Conservation (phyloP, 495 filamentous ascomycete species). For the Podospora appendiculata region DNA sequence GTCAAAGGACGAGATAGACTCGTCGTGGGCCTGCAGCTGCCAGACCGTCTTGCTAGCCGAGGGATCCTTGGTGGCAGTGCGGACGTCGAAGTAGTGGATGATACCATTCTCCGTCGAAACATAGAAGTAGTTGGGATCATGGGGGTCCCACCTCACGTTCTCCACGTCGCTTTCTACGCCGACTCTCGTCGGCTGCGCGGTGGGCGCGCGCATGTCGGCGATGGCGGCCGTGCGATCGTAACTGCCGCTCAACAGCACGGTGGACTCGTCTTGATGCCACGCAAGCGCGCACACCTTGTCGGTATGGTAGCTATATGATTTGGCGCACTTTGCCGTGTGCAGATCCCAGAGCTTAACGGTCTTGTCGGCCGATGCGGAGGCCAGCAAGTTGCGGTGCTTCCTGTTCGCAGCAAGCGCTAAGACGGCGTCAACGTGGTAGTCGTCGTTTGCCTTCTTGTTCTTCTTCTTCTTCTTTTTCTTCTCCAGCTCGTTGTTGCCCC, state of each 20-base stretch:
- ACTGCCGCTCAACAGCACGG: conserved; percentile 80
- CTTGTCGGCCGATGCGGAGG: conserved; percentile 90
- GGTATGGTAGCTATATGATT: conserved; percentile 85
- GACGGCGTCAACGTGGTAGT: conserved; percentile 91
- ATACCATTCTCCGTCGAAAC: conserved; percentile 87
- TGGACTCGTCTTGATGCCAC: conserved; percentile 84
- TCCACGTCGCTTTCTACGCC: conserved; percentile 94
- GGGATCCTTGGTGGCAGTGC: conserved; percentile 59
- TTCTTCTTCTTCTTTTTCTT: conserved; percentile 83
- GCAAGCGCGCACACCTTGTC: conserved; percentile 94
- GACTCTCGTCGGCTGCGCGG: conserved; percentile 69
- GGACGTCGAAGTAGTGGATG: conserved; percentile 79
- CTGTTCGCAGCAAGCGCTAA: conserved; percentile 86
- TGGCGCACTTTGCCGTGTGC: conserved; percentile 80
- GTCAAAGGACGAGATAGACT: conserved; percentile 91
- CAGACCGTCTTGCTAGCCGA: conserved; percentile 75
- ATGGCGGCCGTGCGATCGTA: conserved; percentile 91
- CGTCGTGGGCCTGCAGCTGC: conserved; percentile 91
- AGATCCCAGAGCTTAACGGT: conserved; percentile 98
- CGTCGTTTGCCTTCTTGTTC: conserved; percentile 76
- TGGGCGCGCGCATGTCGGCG: conserved; percentile 87
- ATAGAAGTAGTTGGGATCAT: conserved; percentile 89
- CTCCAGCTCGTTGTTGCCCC: conserved; percentile 46
- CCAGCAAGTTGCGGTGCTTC: conserved; percentile 89
- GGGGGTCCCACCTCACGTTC: conserved; percentile 83